These are phyloP conservation scores for Manihot esculenta DNA, from an alignment of 441 rosid species.

Conservation along the genomic window DNA sequence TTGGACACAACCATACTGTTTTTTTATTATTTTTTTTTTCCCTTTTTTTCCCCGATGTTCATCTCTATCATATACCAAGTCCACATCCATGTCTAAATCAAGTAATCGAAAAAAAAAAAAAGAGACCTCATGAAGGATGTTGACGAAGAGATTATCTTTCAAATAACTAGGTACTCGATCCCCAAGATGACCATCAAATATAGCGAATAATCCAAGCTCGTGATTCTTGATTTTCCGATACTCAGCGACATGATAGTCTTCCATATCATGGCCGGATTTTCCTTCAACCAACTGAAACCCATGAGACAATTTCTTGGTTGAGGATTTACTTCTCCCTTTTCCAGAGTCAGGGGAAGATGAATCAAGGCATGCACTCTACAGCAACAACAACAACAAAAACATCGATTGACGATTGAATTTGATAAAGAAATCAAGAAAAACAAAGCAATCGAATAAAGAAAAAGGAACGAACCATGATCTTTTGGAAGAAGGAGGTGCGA, in stretches of 20 bases:
- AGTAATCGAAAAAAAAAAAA: background rate
- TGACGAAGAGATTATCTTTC: conserved; percentile 52
- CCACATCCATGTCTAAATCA: too few relatives aligned
- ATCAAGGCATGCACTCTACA: conserved; percentile 38
- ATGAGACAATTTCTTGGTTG: conserved; percentile 40
- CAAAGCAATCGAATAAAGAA: background rate
- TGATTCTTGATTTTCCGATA: conserved; percentile 46
- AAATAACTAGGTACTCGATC: conserved; percentile 61
- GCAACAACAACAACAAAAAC: conserved; percentile 10
- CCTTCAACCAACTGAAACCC: conserved; percentile 70
- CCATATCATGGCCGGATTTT: conserved; percentile 68
- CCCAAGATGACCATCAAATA: conserved; percentile 71
- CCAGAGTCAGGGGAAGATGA: conserved; percentile 49
- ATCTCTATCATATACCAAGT: too few relatives aligned
- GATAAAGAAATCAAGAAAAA: background rate
- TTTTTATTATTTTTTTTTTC: too few relatives aligned
- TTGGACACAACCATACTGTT: too few relatives aligned
- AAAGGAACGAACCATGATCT: conserved; percentile 37
- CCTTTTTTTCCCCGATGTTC: too few relatives aligned
- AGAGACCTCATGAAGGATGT: conserved; percentile 57
- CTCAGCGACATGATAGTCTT: conserved; percentile 68
- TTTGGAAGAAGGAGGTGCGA: conserved; percentile 29
- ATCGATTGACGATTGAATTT: too few relatives aligned
- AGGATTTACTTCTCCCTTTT: conserved; percentile 50
- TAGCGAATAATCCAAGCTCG: conserved; percentile 63